Evolutionary conservation across 2,329 filamentous ascomycete species (phyloP).

Genomic region (Apiospora arundinis): DNA sequence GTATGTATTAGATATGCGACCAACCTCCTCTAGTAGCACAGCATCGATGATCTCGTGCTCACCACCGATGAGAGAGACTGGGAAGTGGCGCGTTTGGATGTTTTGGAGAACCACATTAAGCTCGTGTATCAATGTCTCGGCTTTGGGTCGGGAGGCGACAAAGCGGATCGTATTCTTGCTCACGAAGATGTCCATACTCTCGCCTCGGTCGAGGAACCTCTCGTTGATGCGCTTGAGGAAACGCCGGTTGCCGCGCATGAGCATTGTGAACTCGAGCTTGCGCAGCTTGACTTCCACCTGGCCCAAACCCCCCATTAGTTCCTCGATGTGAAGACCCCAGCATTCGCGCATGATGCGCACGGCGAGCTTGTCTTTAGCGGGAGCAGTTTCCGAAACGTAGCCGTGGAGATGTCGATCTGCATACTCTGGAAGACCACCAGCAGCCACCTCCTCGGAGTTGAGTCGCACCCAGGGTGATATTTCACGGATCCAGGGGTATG

Average conservation of each 20-base stretch:
- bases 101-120: slow-evolving; percentile 40
- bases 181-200: slow-evolving; percentile 45
- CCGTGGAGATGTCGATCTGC: slow-evolving; percentile 34
- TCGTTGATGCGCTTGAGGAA: slow-evolving; percentile 43
- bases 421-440: slow-evolving; percentile 26
- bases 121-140: slow-evolving; percentile 43
- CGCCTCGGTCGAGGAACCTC: slow-evolving; percentile 41
- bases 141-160: slow-evolving; percentile 43
- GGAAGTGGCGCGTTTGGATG: slow-evolving; percentile 27
- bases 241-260: slow-evolving; percentile 48
- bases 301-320: slow-evolving; percentile 52
- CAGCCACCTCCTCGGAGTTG: slow-evolving; percentile 22
- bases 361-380: slow-evolving; percentile 49
- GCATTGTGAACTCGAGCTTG: slow-evolving; percentile 49
- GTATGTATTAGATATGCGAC: slow-evolving; percentile 44
- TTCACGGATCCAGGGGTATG: slow-evolving; percentile 48
- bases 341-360: slow-evolving; percentile 53
- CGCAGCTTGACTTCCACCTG: slow-evolving; percentile 46
- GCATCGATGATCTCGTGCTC: not conserved
- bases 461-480: slow-evolving; percentile 51
- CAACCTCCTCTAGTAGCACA: slow-evolving; percentile 43
- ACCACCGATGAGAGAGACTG: not conserved
- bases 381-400: slow-evolving; percentile 37
- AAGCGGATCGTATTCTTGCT: slow-evolving; percentile 42
- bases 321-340: slow-evolving; percentile 57